These are phyloP conservation scores for Arthrobotrys pseudoclavata DNA, from an alignment of 2,329 filamentous ascomycete genomes.

Conservation along the genomic window DNA sequence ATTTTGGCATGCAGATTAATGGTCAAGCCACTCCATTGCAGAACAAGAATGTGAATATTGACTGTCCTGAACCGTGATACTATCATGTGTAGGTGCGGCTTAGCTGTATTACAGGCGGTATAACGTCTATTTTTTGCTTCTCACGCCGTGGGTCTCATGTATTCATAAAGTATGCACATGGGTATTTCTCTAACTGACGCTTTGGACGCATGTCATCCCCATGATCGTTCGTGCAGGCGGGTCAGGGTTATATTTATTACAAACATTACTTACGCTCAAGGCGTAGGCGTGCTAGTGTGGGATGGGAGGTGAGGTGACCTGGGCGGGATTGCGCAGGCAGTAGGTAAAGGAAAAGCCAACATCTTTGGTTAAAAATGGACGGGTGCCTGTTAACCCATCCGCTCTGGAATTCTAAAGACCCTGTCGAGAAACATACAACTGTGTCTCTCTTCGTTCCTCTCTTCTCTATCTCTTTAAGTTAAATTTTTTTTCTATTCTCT, in stretches of 20 bases:
- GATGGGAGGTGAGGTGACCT: slow-evolving; percentile 11
- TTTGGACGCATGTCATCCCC: slow-evolving; percentile 24
- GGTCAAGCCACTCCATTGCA: slow-evolving; percentile 9
- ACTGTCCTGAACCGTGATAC: background rate
- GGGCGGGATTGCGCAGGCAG: slow-evolving; percentile 35
- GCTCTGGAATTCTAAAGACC: slow-evolving; percentile 18
- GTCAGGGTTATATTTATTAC: slow-evolving; percentile 10
- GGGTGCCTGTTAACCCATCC: slow-evolving; percentile 44
- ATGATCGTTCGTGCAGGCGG: slow-evolving; percentile 18
- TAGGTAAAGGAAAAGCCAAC: slow-evolving; percentile 39
- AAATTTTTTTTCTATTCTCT: slow-evolving; percentile 16
- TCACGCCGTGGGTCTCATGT: slow-evolving; percentile 6
- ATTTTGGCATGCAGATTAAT: slow-evolving; percentile 16
- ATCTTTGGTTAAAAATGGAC: slow-evolving; percentile 42
- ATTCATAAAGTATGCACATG: slow-evolving; percentile 8
- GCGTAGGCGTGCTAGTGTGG: slow-evolving; percentile 12
- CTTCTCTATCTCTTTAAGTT: background rate
- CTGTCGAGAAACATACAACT: slow-evolving; percentile 19
- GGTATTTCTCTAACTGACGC: slow-evolving; percentile 11
- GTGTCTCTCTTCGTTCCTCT: slow-evolving; percentile 14
- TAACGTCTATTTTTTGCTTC: slow-evolving; percentile 30
- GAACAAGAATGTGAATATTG: background rate
- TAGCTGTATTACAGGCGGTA: slow-evolving; percentile 13
- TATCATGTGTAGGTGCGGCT: background rate
- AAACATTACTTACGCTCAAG: slow-evolving; percentile 23